Evolutionary conservation across 2,329 filamentous ascomycete species (phyloP).

Genomic region (Cladosporium austrohemisphaericum): DNA sequence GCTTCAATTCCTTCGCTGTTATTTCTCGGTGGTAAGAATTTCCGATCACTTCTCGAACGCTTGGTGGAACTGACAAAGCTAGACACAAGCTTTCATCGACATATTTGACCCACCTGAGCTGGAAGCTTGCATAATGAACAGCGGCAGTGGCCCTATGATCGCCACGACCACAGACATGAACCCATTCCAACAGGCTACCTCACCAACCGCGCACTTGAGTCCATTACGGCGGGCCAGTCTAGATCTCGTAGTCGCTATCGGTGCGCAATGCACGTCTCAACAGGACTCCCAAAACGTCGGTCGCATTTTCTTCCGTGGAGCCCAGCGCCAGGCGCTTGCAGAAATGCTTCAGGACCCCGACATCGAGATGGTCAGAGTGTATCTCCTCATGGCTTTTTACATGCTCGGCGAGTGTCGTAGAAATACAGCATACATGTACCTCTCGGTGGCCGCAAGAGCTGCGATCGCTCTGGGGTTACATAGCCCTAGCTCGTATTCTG

Average conservation of each 20-base stretch:
- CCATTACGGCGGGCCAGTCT: constrained; percentile 11
- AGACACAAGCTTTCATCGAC: constrained; percentile 40
- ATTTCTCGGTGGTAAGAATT: constrained; percentile 34
- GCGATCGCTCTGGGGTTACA: constrained; percentile 57
- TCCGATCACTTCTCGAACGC: constrained; percentile 12
- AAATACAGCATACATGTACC: constrained; percentile 61
- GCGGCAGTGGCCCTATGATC: constrained; percentile 18
- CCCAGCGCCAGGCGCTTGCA: constrained; percentile 47
- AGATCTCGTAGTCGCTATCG: constrained; percentile 50
- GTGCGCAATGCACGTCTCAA: constrained; percentile 44
- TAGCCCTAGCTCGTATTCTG: constrained; percentile 21
- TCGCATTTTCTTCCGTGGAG: constrained; percentile 46
- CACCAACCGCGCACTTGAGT: constrained; percentile 32
- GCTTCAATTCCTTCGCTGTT: constrained; percentile 30
- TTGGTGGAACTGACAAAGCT: constrained; percentile 34
- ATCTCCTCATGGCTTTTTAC: constrained; percentile 57
- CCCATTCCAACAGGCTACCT: constrained; percentile 28
- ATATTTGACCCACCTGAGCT: constrained; percentile 30
- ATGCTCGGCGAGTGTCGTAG: constrained; percentile 57
- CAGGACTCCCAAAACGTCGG: constrained; percentile 21
- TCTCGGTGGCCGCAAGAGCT: constrained; percentile 57
- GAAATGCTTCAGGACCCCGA: constrained; percentile 54
- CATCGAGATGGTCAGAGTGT: constrained; percentile 50
- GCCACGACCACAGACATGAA: constrained; percentile 16
- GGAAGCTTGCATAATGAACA: constrained; percentile 19